Percentiles rank a stretch among this genome's conserved stretches.
phyloP scores from a whole-genome alignment of 176 grass and related monocot species.

The Alloteropsis semialata region DNA sequence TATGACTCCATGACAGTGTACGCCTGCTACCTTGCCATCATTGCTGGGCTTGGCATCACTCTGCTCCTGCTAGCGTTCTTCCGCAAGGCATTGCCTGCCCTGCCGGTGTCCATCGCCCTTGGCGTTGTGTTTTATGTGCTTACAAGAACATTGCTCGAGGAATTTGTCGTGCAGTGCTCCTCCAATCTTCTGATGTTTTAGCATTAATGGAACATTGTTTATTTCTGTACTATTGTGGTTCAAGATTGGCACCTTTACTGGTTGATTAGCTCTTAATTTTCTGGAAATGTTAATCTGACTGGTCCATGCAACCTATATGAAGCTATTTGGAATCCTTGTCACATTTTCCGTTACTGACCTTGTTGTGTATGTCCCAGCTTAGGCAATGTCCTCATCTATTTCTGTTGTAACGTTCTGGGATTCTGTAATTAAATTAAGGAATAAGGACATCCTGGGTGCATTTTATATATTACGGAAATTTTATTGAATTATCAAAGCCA shows the following conservation, averaged over 20 bases:
- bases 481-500: neutral
- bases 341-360: neutral
- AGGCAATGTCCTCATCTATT: neutral
- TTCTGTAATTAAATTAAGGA: neutral
- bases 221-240: conserved; percentile 18
- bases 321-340: neutral
- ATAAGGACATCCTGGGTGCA: neutral
- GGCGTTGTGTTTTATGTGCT: conserved; percentile 83
- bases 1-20: conserved; percentile 97
- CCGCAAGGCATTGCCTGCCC: conserved; percentile 55
- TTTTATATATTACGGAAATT: neutral
- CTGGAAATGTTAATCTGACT: conserved; percentile 8
- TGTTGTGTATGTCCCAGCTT: neutral
- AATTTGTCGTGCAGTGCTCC: conserved; percentile 69
- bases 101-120: conserved; percentile 60
- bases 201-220: conserved; percentile 34
- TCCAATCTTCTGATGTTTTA: conserved; percentile 88
- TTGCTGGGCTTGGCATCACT: conserved; percentile 65
- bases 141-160: conserved; percentile 65
- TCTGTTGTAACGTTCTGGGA: neutral
- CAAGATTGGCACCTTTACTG: neutral
- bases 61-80: conserved; percentile 50
- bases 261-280: conserved; percentile 9
- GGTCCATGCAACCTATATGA: neutral
- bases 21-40: conserved; percentile 67